Evolutionary conservation across 78 protist genomes (phyloP).

Genomic region (Diacronema lutheri): DNA sequence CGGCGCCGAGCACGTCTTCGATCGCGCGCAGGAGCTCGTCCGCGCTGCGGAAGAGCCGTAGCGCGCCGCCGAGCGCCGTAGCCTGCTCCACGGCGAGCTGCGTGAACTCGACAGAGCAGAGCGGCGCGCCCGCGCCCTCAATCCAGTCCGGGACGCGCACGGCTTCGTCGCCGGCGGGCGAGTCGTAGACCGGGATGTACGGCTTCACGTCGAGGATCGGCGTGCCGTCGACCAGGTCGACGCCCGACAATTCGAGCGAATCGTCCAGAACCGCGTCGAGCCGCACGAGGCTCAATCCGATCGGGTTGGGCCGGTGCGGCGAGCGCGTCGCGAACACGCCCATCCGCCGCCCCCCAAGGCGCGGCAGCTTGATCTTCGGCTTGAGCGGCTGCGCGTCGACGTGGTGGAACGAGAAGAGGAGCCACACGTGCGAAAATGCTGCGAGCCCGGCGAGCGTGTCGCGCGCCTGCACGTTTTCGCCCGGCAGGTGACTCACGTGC

Average conservation of each 20-base stretch:
- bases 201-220: slow-evolving; percentile 82
- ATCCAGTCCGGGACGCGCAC: too few species aligned
- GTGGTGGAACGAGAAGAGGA: slow-evolving; percentile 60
- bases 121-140: too few species aligned
- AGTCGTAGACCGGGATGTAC: slow-evolving; percentile 24
- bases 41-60: too few species aligned
- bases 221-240: slow-evolving; percentile 79
- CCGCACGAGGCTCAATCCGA: slow-evolving; percentile 25
- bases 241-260: slow-evolving; percentile 57
- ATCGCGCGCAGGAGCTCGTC: too few species aligned
- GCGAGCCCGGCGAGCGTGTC: slow-evolving; percentile 1
- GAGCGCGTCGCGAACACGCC: slow-evolving; percentile 55
- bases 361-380: slow-evolving; percentile 16
- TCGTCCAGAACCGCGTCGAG: slow-evolving; percentile 49
- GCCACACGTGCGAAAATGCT: slow-evolving; percentile 75
- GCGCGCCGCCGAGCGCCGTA: too few species aligned
- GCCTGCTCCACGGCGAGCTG: too few species aligned
- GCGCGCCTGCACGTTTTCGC: neutral
- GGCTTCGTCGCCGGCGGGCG: too few species aligned
- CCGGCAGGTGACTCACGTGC: too few species aligned
- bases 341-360: slow-evolving; percentile 18
- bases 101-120: too few species aligned
- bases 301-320: slow-evolving; percentile 49
- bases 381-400: neutral
- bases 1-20: too few species aligned